Evolutionary conservation across 2,329 filamentous ascomycete species (phyloP), one percentile per base, ranked within the genome.

Genomic region (Dactylellina sp.): DNA sequence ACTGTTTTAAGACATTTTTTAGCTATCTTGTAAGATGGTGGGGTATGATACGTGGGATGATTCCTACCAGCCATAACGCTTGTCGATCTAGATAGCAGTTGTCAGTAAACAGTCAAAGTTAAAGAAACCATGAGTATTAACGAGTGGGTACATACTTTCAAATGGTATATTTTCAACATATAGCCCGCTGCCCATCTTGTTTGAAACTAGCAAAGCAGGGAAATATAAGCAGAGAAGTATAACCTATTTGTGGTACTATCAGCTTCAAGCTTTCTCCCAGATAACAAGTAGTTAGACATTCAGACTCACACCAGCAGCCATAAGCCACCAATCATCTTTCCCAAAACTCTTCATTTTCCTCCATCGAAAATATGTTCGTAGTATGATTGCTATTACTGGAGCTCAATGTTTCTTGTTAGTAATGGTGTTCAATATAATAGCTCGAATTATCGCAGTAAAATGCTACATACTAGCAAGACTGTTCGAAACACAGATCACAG

Each of bases 271-370:
- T 42, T 22, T 25, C 24, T 47, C 20, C 11, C 16, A 7, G 7
- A 47, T 20, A 32, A 25, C 14, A 50, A 32, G 1, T 1, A 3
- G 5, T 16, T 52, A 7, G 14, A 5, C 4, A 35, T 52, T 16
- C n/a, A 42, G 25, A 32, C 68, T 47, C 78, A 80, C 79, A 37
- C 71, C 77, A 65, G 78, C 79, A 49, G 75, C 70, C 4, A 76
- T 60, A 49, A 80, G 77, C 78, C 78, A 79, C 47, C 65, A 75
- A 63, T 80, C 79, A 53, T 80, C 79, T 14, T 66, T 71, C 28
- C 77, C 77, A 49, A 79, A 77, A n/a, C 63, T 76, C 18, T 75
- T 77, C 32, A 78, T 50, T 50, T 76, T 77, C 16, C 20, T 49
- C 76, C 77, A 78, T 53, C 79, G 75, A 68, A 79, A 79, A 42